A percentile compares a stretch with the other conserved stretches of the same genome.
These are phyloP conservation scores for Penicillium brasilianum DNA, from an alignment of 2,329 filamentous ascomycete genomes.

Conservation along the genomic window DNA sequence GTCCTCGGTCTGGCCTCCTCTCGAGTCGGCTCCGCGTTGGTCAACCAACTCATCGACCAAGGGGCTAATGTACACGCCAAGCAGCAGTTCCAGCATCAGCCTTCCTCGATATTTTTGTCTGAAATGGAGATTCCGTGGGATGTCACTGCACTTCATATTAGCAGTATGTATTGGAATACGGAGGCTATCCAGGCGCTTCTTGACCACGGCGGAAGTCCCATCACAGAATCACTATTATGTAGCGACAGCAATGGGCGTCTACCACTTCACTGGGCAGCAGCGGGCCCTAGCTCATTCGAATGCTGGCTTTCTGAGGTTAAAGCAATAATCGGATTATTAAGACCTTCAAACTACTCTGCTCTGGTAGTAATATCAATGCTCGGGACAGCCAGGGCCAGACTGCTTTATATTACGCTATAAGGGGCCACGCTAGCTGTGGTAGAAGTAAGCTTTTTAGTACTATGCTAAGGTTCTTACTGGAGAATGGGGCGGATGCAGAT, in stretches of 20 bases:
- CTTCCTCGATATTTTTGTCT: background rate
- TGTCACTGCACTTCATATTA: slow-evolving; percentile 4
- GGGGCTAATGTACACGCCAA: slow-evolving; percentile 3
- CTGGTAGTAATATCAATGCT: background rate
- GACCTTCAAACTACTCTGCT: background rate
- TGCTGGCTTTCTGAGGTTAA: background rate
- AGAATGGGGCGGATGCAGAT: background rate
- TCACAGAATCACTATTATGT: background rate
- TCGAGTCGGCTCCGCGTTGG: background rate
- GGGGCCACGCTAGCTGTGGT: background rate
- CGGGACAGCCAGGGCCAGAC: background rate
- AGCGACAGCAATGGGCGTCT: slow-evolving; percentile 6
- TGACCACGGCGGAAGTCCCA: background rate
- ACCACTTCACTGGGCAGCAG: slow-evolving; percentile 3
- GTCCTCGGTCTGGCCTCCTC: slow-evolving; percentile 1
- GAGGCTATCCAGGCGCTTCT: slow-evolving; percentile 5
- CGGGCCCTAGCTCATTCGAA: background rate
- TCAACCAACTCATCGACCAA: slow-evolving; percentile 3
- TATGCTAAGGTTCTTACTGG: background rate
- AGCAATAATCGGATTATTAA: background rate
- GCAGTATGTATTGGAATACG: slow-evolving; percentile 1
- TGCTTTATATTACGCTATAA: background rate
- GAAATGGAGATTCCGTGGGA: background rate
- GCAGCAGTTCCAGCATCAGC: background rate
- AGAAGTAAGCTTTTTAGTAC: background rate